A percentile compares a stretch with the other conserved stretches of the same genome.
These are phyloP conservation scores for Lathyrus oleraceus DNA, from an alignment of 306 rosid species.

Conservation along the genomic window DNA sequence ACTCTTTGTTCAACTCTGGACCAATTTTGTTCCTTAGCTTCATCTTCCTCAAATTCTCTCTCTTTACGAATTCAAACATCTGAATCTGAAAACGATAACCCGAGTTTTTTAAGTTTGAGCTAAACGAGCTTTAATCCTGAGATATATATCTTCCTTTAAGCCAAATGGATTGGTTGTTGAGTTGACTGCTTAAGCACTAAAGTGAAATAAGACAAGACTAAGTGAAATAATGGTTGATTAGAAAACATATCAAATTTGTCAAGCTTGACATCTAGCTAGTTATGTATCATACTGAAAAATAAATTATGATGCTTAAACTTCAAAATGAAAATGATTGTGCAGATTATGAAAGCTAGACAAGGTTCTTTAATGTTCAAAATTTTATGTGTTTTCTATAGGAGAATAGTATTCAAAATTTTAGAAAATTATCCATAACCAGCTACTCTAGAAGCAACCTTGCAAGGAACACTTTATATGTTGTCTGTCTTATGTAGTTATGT, in stretches of 20 bases:
- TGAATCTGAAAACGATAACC: too few species aligned
- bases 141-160: neutral
- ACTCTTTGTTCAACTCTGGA: too few species aligned
- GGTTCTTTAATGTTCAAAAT: neutral
- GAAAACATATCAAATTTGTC: neutral
- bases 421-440: conserved; percentile 5
- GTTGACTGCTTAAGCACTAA: neutral
- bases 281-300: conserved; percentile 1
- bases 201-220: neutral
- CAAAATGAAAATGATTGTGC: neutral
- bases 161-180: neutral
- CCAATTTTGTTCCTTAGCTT: too few species aligned
- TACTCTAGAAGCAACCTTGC: conserved; percentile 9
- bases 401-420: neutral
- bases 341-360: conserved; percentile 11
- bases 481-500: neutral
- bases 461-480: conserved; percentile 5
- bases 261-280: conserved; percentile 1
- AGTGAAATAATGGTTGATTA: neutral
- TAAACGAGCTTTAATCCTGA: neutral
- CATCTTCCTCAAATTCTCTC: too few species aligned
- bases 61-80: too few species aligned
- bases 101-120: neutral
- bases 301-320: neutral
- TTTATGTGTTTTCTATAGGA: neutral